A percentile compares a stretch with the other conserved stretches of the same genome.
phyloP scores from a whole-genome alignment of 176 grass and related monocot genomes.

The Oropetium thomaeum region DNA sequence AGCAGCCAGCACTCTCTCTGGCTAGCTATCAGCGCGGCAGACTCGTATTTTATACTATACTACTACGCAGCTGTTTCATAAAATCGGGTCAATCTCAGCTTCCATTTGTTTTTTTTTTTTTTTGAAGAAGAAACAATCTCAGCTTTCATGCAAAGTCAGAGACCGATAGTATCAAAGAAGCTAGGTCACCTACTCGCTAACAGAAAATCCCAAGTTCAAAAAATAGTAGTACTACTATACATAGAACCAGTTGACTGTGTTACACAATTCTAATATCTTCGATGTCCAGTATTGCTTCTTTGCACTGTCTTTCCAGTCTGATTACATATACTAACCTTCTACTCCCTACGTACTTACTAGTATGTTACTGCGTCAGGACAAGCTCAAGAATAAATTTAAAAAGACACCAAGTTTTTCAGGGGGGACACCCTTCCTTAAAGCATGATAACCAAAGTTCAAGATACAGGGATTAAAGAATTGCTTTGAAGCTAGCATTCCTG shows the following conservation, averaged over 20 bases:
- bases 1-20: not conserved
- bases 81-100: not conserved
- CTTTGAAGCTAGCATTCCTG: conserved; percentile 2
- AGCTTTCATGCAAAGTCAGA: not conserved
- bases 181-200: too few species aligned
- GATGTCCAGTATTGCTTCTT: too few species aligned
- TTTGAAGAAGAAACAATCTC: not conserved
- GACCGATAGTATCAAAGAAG: not conserved
- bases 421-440: conserved; percentile 74
- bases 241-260: not conserved
- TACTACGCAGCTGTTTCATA: too few species aligned
- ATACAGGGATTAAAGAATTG: conserved; percentile 28
- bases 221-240: too few species aligned
- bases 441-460: conserved; percentile 43
- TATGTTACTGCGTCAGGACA: conserved; percentile 16
- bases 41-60: not conserved
- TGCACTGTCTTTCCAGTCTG: too few species aligned
- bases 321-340: too few species aligned
- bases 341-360: too few species aligned
- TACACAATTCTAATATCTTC: not conserved
- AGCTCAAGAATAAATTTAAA: conserved; percentile 1
- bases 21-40: not conserved
- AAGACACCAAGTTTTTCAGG: conserved; percentile 41
- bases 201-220: not conserved
- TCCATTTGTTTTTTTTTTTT: too few species aligned